Evolutionary conservation across 495 filamentous ascomycete species (phyloP).

Genomic region (Aspergillus leporis): DNA sequence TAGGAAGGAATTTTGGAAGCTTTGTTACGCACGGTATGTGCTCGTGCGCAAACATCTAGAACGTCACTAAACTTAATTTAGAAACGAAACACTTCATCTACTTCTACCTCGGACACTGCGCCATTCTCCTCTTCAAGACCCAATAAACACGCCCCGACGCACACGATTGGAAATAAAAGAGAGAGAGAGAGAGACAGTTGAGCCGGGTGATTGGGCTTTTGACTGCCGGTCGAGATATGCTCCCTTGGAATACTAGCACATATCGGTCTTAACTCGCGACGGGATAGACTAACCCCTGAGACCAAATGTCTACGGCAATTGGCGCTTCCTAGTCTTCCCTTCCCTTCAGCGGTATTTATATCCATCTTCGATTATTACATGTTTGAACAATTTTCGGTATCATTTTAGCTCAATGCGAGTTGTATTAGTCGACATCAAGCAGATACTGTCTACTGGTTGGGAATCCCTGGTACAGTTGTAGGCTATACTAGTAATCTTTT

Average conservation of each 20-base stretch:
- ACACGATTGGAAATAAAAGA: background rate
- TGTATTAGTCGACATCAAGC: background rate
- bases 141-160: slow-evolving; percentile 56
- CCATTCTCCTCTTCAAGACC: slow-evolving; percentile 98
- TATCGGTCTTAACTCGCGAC: background rate
- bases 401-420: background rate
- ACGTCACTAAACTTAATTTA: slow-evolving; percentile 36
- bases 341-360: slow-evolving; percentile 7
- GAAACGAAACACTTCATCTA: slow-evolving; percentile 99
- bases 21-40: slow-evolving; percentile 93
- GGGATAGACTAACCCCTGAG: background rate
- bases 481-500: background rate
- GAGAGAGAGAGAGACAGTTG: background rate
- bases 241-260: background rate
- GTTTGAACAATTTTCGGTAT: slow-evolving; percentile 5
- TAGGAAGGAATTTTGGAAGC: slow-evolving; percentile 97
- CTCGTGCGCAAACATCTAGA: background rate
- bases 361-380: background rate
- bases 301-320: background rate
- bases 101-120: slow-evolving; percentile 98
- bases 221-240: background rate
- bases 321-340: background rate
- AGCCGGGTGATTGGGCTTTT: background rate
- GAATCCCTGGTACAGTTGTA: background rate
- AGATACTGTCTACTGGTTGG: background rate